Base-by-base conservation (phyloP, 192 early-diverging fungal species). In the Backusella tarrabulga region DNA sequence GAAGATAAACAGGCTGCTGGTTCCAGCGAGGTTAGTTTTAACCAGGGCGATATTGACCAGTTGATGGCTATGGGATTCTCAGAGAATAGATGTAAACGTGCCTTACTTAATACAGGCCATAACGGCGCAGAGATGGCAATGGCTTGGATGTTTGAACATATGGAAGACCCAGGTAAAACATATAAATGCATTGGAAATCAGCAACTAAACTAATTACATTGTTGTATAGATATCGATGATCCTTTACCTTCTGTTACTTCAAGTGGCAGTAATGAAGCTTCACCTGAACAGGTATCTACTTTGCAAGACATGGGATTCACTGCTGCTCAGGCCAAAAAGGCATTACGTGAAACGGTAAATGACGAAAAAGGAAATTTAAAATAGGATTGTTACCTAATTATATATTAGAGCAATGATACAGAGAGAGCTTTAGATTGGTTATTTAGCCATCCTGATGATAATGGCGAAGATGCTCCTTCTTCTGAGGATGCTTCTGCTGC, bases 361-460 rank as follows among this genome's bases (percentile, higher is more conserved):
- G 67, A 68, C 15, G 32, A 40, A 82, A 36, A 41, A 29, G 21
- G 17, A 41, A 23, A 71, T 5, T 56, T n/a, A 56, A 14, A 70
- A 21, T 26, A n/a, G 36, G 14, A 72, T 46, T 40, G 17, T 50
- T 34, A n/a, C 26, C 17, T 78, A 21, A 9, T 71, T 26, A 3
- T 72, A 29, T 67, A 26, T 11, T 83, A 94, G 93, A 81, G 82
- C 36, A 92, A 91, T 77, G 87, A 95, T 80, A 85, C 95, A 67
- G 94, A 96, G 79, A 92, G 98, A 3, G 98, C 98, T 0, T 90
- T 99, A 8, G 97, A 98, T 73, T 98, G 97, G 93, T 81, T 99
- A 54, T 97, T 98, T 68, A 97, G 87, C 76, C 93, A 95, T 73
- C 88, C 93, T 32, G 94, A 93, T 68, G 92, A 93, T 32, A 76